Conservation (phyloP, 176 grass and related monocot species). For the Themeda triandra region DNA sequence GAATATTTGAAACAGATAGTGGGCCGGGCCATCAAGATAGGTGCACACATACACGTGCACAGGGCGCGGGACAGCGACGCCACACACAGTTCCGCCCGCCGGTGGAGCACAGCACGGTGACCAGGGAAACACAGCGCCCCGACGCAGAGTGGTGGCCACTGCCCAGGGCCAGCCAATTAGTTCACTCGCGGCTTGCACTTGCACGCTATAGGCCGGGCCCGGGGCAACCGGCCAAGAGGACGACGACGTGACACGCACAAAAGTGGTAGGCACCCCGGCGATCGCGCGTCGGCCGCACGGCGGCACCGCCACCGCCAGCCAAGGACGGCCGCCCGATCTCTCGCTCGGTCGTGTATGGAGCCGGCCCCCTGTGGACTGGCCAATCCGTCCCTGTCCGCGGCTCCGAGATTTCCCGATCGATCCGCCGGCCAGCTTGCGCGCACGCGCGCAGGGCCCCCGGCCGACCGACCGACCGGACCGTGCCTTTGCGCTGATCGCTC, state of each 20-base stretch:
- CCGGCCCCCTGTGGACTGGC: not conserved
- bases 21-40: no score
- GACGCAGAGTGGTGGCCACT: not conserved
- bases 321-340: not conserved
- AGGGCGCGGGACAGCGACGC: not conserved
- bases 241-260: not conserved
- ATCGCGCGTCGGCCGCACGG: no score
- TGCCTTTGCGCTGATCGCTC: not conserved
- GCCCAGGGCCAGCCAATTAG: not conserved
- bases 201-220: not conserved
- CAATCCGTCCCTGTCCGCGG: not conserved
- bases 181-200: not conserved
- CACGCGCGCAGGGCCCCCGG: not conserved
- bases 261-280: not conserved
- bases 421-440: not conserved
- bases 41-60: not conserved
- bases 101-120: not conserved
- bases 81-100: not conserved
- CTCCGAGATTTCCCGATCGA: not conserved
- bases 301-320: not conserved
- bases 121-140: not conserved
- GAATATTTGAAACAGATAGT: no score
- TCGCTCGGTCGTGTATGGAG: not conserved
- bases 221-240: not conserved
- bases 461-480: not conserved